phyloP scores from a whole-genome alignment of 495 filamentous ascomycete genomes.

The Podospora comata region DNA sequence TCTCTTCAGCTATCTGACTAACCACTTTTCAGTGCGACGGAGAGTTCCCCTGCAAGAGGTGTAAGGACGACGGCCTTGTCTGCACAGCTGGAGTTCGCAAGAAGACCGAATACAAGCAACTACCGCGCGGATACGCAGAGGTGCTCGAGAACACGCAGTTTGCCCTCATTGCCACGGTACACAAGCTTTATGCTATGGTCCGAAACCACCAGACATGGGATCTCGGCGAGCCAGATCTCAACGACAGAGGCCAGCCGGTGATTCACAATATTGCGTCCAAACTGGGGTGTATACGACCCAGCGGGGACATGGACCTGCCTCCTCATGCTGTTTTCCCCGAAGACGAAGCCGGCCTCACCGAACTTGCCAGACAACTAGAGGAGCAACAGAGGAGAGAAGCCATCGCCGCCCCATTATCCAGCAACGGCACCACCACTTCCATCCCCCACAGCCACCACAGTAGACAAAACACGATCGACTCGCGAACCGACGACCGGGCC shows the following conservation, averaged over 20 bases:
- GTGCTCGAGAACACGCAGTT: constrained; percentile 58
- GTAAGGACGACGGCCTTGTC: constrained; percentile 59
- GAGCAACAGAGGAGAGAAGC: constrained; percentile 37
- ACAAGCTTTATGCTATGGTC: constrained; percentile 58
- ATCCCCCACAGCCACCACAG: constrained; percentile 12
- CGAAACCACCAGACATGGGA: constrained; percentile 53
- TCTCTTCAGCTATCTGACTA: neutral
- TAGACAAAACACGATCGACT: constrained; percentile 37
- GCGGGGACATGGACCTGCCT: constrained; percentile 53
- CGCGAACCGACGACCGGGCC: constrained; percentile 46
- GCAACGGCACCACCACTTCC: constrained; percentile 15
- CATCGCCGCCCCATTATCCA: constrained; percentile 17
- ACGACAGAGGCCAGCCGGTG: constrained; percentile 54
- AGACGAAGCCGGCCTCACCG: constrained; percentile 50
- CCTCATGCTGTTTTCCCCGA: constrained; percentile 52
- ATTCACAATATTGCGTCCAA: constrained; percentile 57
- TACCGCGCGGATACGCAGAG: constrained; percentile 57
- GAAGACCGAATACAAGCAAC: constrained; percentile 58
- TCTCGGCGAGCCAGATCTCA: constrained; percentile 53
- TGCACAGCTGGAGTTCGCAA: constrained; percentile 57
- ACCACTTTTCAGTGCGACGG: constrained; percentile 52
- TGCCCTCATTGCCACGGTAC: constrained; percentile 53
- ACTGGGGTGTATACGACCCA: constrained; percentile 56
- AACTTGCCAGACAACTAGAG: constrained; percentile 47
- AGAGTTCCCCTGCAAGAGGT: constrained; percentile 63